These are phyloP conservation scores for Paulownia fortunei DNA, from an alignment of 257 asterid genomes.

Conservation along the genomic window DNA sequence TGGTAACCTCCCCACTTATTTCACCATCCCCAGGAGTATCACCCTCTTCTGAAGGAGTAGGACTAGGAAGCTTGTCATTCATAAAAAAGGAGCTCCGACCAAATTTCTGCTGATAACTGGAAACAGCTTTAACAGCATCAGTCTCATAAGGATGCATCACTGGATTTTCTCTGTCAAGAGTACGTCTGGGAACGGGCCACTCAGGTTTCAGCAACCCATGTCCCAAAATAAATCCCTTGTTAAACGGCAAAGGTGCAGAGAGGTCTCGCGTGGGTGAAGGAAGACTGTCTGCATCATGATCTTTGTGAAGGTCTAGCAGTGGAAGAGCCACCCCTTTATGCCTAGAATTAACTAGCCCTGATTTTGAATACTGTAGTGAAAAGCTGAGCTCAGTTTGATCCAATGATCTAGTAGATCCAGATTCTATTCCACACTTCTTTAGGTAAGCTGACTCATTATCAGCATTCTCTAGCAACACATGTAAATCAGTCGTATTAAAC, in stretches of 20 bases:
- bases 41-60: constrained; percentile 94
- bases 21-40: constrained; percentile 67
- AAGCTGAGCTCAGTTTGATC: constrained; percentile 37
- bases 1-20: constrained; percentile 69
- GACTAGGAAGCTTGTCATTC: constrained; percentile 86
- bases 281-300: constrained; percentile 92
- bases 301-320: constrained; percentile 91
- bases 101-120: constrained; percentile 95
- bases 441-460: constrained; percentile 31
- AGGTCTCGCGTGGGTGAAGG: constrained; percentile 92
- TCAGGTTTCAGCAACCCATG: constrained; percentile 70
- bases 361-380: constrained; percentile 39
- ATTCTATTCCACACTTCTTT: constrained; percentile 42
- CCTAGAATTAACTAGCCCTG: constrained; percentile 49
- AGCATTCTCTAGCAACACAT: constrained; percentile 38
- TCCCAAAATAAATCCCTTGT: constrained; percentile 47
- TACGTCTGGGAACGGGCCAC: constrained; percentile 69
- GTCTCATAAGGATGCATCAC: constrained; percentile 83
- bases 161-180: constrained; percentile 47
- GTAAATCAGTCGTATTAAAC: constrained; percentile 34
- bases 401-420: constrained; percentile 41
- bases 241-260: constrained; percentile 56
- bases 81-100: constrained; percentile 60
- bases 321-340: constrained; percentile 68
- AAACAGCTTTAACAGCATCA: constrained; percentile 91